phyloP scores from a whole-genome alignment of 1,284 basidiomycete genomes.

The Termitomyces sp. region DNA sequence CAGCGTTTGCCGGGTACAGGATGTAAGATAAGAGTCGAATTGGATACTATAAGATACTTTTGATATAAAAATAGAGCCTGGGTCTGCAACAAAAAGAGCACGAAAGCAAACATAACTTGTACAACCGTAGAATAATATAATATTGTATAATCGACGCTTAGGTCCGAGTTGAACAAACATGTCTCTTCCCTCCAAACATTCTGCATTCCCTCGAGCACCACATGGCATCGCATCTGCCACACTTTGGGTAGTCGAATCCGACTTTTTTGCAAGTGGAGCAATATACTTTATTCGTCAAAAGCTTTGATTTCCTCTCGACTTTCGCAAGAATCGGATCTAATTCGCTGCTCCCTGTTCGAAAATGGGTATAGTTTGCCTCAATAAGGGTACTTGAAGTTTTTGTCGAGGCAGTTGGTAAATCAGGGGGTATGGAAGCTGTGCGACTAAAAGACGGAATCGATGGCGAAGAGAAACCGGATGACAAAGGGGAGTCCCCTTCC shows the following conservation, averaged over 20 bases:
- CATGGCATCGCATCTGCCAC: slow-evolving; percentile 53
- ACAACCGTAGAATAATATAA: background rate
- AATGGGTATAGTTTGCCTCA: slow-evolving; percentile 19
- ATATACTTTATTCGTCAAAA: slow-evolving; percentile 34
- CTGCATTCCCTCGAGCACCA: slow-evolving; percentile 72
- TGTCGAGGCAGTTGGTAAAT: slow-evolving; percentile 22
- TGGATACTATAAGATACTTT: background rate
- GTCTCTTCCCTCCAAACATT: slow-evolving; percentile 45
- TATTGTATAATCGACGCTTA: background rate
- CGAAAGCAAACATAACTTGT: background rate
- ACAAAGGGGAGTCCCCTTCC: slow-evolving; percentile 26
- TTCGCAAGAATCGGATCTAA: slow-evolving; percentile 47
- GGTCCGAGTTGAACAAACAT: slow-evolving; percentile 30
- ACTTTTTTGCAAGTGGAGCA: slow-evolving; percentile 55
- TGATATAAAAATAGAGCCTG: background rate
- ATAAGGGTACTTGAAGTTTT: slow-evolving; percentile 22
- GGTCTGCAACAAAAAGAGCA: background rate
- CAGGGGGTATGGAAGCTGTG: slow-evolving; percentile 20
- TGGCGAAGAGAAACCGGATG: slow-evolving; percentile 22
- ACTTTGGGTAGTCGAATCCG: slow-evolving; percentile 61
- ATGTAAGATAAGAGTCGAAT: background rate
- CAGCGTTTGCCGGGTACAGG: background rate
- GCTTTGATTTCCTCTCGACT: slow-evolving; percentile 50
- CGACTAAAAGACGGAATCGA: slow-evolving; percentile 30
- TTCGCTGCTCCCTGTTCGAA: slow-evolving; percentile 22